These are phyloP conservation scores for Alternaria tenuissima DNA, from an alignment of 2,329 filamentous ascomycete genomes.

Conservation along the genomic window DNA sequence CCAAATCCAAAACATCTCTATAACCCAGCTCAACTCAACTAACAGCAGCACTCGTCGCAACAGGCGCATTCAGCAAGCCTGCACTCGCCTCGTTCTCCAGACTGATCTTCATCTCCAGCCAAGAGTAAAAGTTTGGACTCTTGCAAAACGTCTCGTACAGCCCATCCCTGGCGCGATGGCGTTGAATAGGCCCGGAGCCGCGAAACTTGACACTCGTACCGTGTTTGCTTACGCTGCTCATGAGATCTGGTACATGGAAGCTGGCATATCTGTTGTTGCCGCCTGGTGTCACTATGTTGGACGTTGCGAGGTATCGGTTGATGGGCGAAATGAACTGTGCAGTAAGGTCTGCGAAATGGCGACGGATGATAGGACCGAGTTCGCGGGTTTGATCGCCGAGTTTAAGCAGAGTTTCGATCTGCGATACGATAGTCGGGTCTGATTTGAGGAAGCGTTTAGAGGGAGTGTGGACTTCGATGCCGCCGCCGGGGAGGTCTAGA, in stretches of 20 bases:
- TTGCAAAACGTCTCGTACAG: constrained; percentile 51
- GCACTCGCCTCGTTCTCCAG: constrained; percentile 52
- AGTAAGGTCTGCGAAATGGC: constrained; percentile 53
- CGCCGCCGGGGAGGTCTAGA: constrained; percentile 51
- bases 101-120: constrained; percentile 54
- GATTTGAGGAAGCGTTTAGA: constrained; percentile 52
- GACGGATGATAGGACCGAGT: constrained; percentile 50
- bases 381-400: constrained; percentile 42
- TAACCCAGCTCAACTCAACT: not conserved
- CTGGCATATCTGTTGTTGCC: constrained; percentile 51
- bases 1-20: not conserved
- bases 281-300: constrained; percentile 44
- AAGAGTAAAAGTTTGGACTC: constrained; percentile 52
- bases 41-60: not conserved
- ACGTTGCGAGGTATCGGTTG: constrained; percentile 52
- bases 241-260: constrained; percentile 49
- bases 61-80: constrained; percentile 37
- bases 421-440: constrained; percentile 44
- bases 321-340: constrained; percentile 53
- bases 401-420: constrained; percentile 46
- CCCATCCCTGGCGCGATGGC: constrained; percentile 47
- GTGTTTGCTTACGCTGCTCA: constrained; percentile 49
- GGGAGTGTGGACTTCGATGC: constrained; percentile 49
- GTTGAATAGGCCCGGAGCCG: constrained; percentile 49
- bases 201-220: constrained; percentile 52